A percentile compares a stretch with the other conserved stretches of the same genome.
Evolutionary conservation across 257 asterid genomes (phyloP).

Genomic region (Jacaranda copaia): DNA sequence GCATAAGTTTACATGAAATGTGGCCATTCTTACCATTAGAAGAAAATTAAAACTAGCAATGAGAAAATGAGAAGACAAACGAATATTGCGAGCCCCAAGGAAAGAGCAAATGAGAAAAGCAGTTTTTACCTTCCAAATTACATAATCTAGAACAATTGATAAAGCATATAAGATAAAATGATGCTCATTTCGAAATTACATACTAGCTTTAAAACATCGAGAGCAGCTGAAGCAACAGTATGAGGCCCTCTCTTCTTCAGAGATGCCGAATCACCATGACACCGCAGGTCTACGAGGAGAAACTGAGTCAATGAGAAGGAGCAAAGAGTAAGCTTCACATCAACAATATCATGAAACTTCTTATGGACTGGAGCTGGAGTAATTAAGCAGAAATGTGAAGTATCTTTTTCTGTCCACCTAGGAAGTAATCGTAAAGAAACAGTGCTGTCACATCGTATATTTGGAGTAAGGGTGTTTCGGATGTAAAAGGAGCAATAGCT

Average conservation of each 20-base stretch:
- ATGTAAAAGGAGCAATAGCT: slow-evolving; percentile 20
- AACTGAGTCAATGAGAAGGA: slow-evolving; percentile 66
- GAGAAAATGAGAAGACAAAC: not conserved
- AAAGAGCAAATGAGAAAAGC: not conserved
- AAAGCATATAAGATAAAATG: not conserved
- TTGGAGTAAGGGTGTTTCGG: slow-evolving; percentile 1
- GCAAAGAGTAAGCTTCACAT: slow-evolving; percentile 41
- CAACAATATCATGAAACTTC: slow-evolving; percentile 5
- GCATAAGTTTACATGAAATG: slow-evolving; percentile 21
- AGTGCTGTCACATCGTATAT: slow-evolving; percentile 4
- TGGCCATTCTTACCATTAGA: not conserved
- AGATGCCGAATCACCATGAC: slow-evolving; percentile 97
- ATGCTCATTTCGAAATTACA: slow-evolving; percentile 40
- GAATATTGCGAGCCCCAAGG: not conserved
- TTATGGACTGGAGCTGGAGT: not conserved
- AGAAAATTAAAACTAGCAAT: not conserved
- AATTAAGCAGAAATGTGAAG: slow-evolving; percentile 18
- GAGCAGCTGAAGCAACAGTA: slow-evolving; percentile 92
- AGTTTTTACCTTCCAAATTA: slow-evolving; percentile 4
- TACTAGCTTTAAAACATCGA: slow-evolving; percentile 95
- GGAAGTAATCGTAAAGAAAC: slow-evolving; percentile 2
- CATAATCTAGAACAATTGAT: slow-evolving; percentile 2
- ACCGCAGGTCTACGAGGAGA: slow-evolving; percentile 96
- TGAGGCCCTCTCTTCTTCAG: slow-evolving; percentile 82
- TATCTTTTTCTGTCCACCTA: slow-evolving; percentile 9